phyloP scores from a whole-genome alignment of 2,329 filamentous ascomycete species.

The Aureobasidium sp. region DNA sequence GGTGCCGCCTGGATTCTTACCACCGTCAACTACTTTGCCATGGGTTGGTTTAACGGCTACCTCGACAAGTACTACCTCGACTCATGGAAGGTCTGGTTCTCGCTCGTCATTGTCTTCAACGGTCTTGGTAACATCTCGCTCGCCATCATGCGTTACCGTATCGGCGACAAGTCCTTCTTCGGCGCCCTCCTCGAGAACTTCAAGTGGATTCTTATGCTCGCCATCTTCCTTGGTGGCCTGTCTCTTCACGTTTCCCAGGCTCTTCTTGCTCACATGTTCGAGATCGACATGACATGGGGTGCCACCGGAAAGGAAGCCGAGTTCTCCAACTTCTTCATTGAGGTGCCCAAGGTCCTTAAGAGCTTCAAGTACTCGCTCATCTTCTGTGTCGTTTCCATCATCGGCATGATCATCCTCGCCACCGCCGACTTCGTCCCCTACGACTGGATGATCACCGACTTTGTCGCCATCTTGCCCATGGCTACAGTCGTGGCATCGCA shows the following conservation, averaged over 20 bases:
- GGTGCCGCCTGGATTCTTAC: slow-evolving; percentile 62
- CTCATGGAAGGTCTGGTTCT: slow-evolving; percentile 58
- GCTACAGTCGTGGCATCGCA: slow-evolving; percentile 63
- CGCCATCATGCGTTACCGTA: slow-evolving; percentile 57
- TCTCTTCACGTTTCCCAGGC: slow-evolving; percentile 76
- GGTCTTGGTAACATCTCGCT: slow-evolving; percentile 54
- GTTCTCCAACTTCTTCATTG: slow-evolving; percentile 77
- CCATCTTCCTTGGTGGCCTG: slow-evolving; percentile 76
- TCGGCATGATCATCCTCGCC: slow-evolving; percentile 58
- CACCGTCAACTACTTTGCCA: slow-evolving; percentile 61
- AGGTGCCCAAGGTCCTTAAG: slow-evolving; percentile 70
- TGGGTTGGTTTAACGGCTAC: slow-evolving; percentile 64
- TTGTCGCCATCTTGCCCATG: slow-evolving; percentile 69
- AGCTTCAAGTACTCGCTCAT: slow-evolving; percentile 70
- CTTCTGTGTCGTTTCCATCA: slow-evolving; percentile 53
- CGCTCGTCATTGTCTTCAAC: slow-evolving; percentile 59
- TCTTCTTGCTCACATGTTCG: slow-evolving; percentile 73
- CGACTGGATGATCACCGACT: slow-evolving; percentile 40
- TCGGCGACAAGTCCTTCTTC: slow-evolving; percentile 48
- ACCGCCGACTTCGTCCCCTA: slow-evolving; percentile 57
- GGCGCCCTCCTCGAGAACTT: slow-evolving; percentile 49
- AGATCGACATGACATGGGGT: slow-evolving; percentile 81
- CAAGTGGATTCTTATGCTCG: slow-evolving; percentile 57
- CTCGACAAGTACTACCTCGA: slow-evolving; percentile 62
- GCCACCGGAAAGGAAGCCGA: slow-evolving; percentile 77